Evolutionary conservation across 1,284 basidiomycete genomes (phyloP).

Genomic region (Pseudomicrostroma phylloplanum): DNA sequence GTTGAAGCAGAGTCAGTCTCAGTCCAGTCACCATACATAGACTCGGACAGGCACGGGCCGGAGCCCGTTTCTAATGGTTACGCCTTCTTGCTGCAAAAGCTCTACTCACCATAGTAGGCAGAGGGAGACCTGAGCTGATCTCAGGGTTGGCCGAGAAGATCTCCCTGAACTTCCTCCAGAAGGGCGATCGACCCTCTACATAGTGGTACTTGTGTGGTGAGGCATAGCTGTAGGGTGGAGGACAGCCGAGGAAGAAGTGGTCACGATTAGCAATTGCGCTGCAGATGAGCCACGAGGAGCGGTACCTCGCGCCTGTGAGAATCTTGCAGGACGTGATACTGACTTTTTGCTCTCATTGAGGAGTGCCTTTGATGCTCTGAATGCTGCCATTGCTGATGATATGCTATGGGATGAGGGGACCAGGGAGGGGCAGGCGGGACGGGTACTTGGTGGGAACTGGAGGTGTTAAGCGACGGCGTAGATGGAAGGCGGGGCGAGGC

Average conservation of each 20-base stretch:
- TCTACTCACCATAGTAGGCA: constrained; percentile 50
- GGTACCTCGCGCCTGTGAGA: neutral
- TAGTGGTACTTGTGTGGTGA: constrained; percentile 44
- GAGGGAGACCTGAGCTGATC: constrained; percentile 84
- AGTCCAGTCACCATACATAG: neutral
- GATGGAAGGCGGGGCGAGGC: too few species aligned
- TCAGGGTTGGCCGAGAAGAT: constrained; percentile 65
- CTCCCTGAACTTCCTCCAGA: constrained; percentile 48
- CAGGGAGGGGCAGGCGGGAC: too few species aligned
- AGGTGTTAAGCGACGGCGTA: too few species aligned
- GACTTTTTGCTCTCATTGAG: neutral
- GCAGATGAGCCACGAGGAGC: neutral
- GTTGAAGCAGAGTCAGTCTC: neutral
- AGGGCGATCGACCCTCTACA: constrained; percentile 45
- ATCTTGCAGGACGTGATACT: neutral
- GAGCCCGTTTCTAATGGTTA: too few species aligned
- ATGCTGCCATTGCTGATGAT: constrained; percentile 1
- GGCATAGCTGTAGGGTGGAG: constrained; percentile 14
- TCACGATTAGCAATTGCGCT: neutral
- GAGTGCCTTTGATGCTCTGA: neutral
- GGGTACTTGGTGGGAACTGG: too few species aligned
- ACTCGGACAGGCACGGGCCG: too few species aligned
- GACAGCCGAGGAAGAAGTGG: neutral
- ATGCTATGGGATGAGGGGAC: neutral
- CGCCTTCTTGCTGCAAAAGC: too few species aligned